Evolutionary conservation across 352 stramenopile species (phyloP).

Genomic region (Halophytophthora polymorphica): DNA sequence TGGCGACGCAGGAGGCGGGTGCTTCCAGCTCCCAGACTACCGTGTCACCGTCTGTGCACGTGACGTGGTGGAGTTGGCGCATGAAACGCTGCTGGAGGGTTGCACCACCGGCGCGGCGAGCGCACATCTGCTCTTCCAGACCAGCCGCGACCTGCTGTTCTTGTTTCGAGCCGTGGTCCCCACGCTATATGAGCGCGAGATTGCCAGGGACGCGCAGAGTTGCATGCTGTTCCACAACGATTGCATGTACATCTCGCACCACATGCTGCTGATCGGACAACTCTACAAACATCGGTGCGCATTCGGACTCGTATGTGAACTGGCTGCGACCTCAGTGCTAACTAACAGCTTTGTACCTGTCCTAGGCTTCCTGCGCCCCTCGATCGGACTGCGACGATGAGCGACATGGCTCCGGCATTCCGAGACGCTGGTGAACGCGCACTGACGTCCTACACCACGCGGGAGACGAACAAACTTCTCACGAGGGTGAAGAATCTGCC

Average conservation of each 20-base stretch:
- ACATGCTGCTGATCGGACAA: constrained; percentile 75
- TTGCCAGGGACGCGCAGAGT: constrained; percentile 54
- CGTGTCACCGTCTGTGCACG: constrained; percentile 50
- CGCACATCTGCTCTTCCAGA: constrained; percentile 72
- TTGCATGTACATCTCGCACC: constrained; percentile 75
- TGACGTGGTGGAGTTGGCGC: constrained; percentile 58
- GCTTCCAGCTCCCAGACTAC: constrained; percentile 67
- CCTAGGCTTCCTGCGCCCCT: constrained; percentile 50
- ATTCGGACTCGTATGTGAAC: not conserved
- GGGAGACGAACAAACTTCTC: constrained; percentile 44
- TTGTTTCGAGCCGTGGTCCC: constrained; percentile 67
- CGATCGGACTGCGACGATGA: constrained; percentile 64
- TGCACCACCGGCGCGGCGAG: constrained; percentile 40
- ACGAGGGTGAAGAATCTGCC: constrained; percentile 33
- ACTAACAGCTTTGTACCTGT: constrained; percentile 1
- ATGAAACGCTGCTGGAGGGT: constrained; percentile 64
- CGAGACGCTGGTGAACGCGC: constrained; percentile 55
- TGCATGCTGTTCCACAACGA: constrained; percentile 87
- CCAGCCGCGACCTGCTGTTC: constrained; percentile 70
- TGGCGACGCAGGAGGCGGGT: constrained; percentile 46
- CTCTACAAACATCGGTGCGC: constrained; percentile 69
- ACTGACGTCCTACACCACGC: constrained; percentile 42
- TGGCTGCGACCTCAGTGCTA: not conserved
- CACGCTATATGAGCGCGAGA: constrained; percentile 63
- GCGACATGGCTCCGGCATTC: constrained; percentile 74